Base-by-base conservation (phyloP, 2,329 filamentous ascomycete species). In the Fusarium sp. region DNA sequence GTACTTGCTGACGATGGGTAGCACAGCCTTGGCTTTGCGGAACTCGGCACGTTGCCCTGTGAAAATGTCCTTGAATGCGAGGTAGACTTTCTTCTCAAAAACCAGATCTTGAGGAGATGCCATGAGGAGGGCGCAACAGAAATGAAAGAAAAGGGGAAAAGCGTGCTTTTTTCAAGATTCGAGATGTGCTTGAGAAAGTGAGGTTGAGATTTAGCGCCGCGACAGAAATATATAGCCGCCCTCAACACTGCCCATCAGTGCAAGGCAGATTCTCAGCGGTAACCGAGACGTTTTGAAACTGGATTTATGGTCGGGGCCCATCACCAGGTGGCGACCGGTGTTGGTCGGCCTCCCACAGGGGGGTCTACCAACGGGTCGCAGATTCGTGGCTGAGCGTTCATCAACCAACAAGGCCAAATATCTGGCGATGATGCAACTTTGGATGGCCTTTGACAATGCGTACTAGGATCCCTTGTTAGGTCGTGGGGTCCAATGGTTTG, bases 281-380 rank as follows among this genome's bases (percentile, higher is more conserved):
- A 59, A 25, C 37, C 34, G 23, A 23, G 10, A 18, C 14, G 23
- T 37, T 34, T 18, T 65, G 52, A 48, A 43, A 50, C 23, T 66
- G 54, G 9, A 60, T n/a, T 18, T 37, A 58, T 9, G 54, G 54
- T 5, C 54, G n/a, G 30, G 43, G 30, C 59, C 39, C 18, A 30
- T 52, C 48, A n/a, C 23, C 60, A 23, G 52, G 25, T 56, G 60
- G 60, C 30, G 16, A 65, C 27, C 43, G 23, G 30, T 65, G 56
- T 66, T 54, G 56, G 64, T 45, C 41, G 56, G 64, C 57, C 64
- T 52, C 41, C 48, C 35, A 41, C 64, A 66, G 25, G 27, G 48
- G 48, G 48, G 48, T 32, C 25, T n/a, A 1, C 13, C 1, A 18
- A n/a, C 48, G 30, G 56, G 30, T 20, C 60, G 34, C 52, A 50